These are phyloP conservation scores for Aspergillus hiratsukae DNA, from an alignment of 2,329 filamentous ascomycete genomes.

Conservation along the genomic window DNA sequence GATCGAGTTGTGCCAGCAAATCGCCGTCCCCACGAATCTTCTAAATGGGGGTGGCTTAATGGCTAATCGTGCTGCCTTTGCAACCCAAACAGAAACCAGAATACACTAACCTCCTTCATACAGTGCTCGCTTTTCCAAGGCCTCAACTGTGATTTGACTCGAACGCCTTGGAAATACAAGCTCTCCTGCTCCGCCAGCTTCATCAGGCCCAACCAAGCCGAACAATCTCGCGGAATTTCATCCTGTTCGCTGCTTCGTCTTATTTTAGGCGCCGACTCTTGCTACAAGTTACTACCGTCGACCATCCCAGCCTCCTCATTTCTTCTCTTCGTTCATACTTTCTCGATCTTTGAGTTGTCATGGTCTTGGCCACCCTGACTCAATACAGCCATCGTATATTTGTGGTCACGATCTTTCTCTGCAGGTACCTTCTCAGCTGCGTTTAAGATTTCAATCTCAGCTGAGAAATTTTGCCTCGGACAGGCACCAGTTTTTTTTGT, in stretches of 20 bases:
- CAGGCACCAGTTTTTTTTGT: slow-evolving; percentile 3
- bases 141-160: neutral
- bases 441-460: neutral
- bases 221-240: slow-evolving; percentile 5
- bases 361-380: neutral
- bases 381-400: neutral
- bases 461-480: neutral
- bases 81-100: neutral
- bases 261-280: slow-evolving; percentile 15
- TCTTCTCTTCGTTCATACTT: slow-evolving; percentile 4
- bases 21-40: slow-evolving; percentile 18
- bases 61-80: neutral
- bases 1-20: slow-evolving; percentile 9
- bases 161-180: neutral
- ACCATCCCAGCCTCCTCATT: slow-evolving; percentile 16
- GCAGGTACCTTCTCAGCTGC: neutral
- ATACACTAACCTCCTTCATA: slow-evolving; percentile 6
- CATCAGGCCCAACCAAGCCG: slow-evolving; percentile 16
- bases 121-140: slow-evolving; percentile 2
- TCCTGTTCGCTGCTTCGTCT: slow-evolving; percentile 21
- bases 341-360: slow-evolving; percentile 1
- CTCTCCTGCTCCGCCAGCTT: slow-evolving; percentile 13
- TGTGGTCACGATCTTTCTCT: neutral
- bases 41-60: slow-evolving; percentile 4
- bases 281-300: slow-evolving; percentile 3